A percentile compares a stretch with the other conserved stretches of the same genome.
These are phyloP conservation scores for Fusarium virguliforme DNA, from an alignment of 2,329 filamentous ascomycete species.

Conservation along the genomic window DNA sequence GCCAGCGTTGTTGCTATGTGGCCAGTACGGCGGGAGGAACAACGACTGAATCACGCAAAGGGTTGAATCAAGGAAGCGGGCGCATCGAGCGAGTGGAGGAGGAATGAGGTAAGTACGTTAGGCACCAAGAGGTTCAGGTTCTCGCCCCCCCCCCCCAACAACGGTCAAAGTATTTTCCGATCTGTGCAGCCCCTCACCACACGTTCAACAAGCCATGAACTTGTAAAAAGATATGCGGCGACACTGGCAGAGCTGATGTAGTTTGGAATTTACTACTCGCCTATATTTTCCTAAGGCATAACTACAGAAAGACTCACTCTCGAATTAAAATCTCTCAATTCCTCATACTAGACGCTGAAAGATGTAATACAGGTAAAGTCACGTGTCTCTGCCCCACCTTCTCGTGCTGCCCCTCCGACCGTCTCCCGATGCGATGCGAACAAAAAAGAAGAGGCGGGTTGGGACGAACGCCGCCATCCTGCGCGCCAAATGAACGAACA, in stretches of 20 bases:
- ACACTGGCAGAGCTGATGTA: background rate
- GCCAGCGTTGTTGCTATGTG: no score
- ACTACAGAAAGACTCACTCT: background rate
- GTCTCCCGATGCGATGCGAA: background rate
- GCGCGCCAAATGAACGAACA: conserved; percentile 6
- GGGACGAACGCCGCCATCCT: background rate
- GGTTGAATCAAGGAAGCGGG: no score
- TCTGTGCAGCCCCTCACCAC: background rate
- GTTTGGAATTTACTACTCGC: background rate
- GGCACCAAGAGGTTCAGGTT: no score
- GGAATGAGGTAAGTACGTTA: no score
- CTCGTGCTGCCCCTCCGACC: background rate
- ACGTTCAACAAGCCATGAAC: background rate
- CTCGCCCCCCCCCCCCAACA: no score
- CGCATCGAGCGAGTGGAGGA: no score
- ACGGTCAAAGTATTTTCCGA: no score
- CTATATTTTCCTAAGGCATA: background rate
- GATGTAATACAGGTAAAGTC: background rate
- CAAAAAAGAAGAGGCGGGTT: background rate
- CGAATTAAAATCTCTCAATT: background rate
- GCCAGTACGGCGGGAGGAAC: no score
- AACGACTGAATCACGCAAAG: no score
- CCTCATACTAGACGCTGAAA: background rate
- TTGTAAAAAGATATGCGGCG: background rate
- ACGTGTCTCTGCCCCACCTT: background rate